These are phyloP conservation scores for Claviceps humidiphila DNA, from an alignment of 2,329 filamentous ascomycete species.

Conservation along the genomic window DNA sequence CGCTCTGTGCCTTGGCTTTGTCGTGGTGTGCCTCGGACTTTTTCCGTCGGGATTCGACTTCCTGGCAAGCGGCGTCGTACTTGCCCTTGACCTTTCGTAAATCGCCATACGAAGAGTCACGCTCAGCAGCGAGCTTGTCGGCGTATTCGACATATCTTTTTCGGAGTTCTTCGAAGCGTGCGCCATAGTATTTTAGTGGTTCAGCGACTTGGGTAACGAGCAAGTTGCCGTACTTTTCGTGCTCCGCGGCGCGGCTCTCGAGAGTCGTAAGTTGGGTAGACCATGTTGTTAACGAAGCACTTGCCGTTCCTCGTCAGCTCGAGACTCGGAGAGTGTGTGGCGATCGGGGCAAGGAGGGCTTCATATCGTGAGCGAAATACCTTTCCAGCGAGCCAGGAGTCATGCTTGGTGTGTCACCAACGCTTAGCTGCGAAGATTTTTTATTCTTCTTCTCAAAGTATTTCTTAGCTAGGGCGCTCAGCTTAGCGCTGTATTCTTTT, in stretches of 20 bases:
- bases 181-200: slow-evolving; percentile 61
- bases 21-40: slow-evolving; percentile 93
- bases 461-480: slow-evolving; percentile 79
- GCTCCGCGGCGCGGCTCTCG: slow-evolving; percentile 76
- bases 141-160: slow-evolving; percentile 87
- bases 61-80: slow-evolving; percentile 86
- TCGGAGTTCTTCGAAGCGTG: slow-evolving; percentile 78
- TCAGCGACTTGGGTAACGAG: slow-evolving; percentile 73
- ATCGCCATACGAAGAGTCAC: slow-evolving; percentile 71
- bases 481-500: slow-evolving; percentile 88
- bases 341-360: neutral
- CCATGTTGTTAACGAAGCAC: slow-evolving; percentile 94
- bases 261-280: slow-evolving; percentile 83
- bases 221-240: slow-evolving; percentile 71
- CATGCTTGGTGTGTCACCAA: slow-evolving; percentile 83
- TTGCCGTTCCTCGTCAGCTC: slow-evolving; percentile 17
- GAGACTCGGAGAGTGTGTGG: neutral
- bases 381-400: slow-evolving; percentile 92
- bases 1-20: slow-evolving; percentile 79
- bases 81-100: slow-evolving; percentile 83
- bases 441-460: slow-evolving; percentile 95
- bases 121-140: slow-evolving; percentile 75
- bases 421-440: slow-evolving; percentile 76
- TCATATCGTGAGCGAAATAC: slow-evolving; percentile 24
- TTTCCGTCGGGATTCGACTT: slow-evolving; percentile 87